Evolutionary conservation across 2,329 filamentous ascomycete species (phyloP).

Genomic region (Furcasterigmium sp.): DNA sequence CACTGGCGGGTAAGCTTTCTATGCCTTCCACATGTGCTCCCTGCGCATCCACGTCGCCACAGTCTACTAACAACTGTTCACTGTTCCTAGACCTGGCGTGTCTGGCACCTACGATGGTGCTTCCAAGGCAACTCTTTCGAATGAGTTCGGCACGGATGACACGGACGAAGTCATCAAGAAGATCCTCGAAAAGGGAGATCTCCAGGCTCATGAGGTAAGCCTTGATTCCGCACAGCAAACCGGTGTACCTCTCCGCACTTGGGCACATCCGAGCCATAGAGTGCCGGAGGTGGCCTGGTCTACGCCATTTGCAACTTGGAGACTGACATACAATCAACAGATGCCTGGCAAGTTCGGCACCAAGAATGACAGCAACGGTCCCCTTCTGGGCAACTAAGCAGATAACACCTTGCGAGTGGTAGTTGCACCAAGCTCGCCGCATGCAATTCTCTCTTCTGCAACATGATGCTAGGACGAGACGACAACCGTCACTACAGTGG

Average conservation of each 20-base stretch:
- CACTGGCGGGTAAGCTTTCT: slow-evolving; percentile 72
- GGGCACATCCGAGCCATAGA: slow-evolving; percentile 38
- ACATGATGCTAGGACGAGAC: too few relatives aligned
- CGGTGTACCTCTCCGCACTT: slow-evolving; percentile 51
- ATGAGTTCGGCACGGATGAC: slow-evolving; percentile 78
- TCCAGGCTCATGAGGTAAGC: slow-evolving; percentile 56
- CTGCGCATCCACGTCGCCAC: too few relatives aligned
- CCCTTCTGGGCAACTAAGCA: slow-evolving; percentile 34
- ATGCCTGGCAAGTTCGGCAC: slow-evolving; percentile 45
- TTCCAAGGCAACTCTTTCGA: slow-evolving; percentile 68
- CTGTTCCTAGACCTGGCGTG: slow-evolving; percentile 80
- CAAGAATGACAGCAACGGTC: slow-evolving; percentile 48
- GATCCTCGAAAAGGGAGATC: slow-evolving; percentile 72
- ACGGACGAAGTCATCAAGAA: slow-evolving; percentile 77
- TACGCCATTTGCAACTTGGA: too few relatives aligned
- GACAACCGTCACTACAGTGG: too few relatives aligned
- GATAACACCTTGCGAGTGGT: too few relatives aligned
- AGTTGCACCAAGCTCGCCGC: too few relatives aligned
- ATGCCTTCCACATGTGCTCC: background rate
- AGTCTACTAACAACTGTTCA: too few relatives aligned
- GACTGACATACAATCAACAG: slow-evolving; percentile 23
- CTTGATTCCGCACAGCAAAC: slow-evolving; percentile 38
- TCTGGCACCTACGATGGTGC: slow-evolving; percentile 76
- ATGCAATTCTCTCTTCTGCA: too few relatives aligned
- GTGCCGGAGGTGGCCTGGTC: slow-evolving; percentile 37